Conservation (phyloP, 441 rosid genomes). For the Geranium incanum region DNA sequence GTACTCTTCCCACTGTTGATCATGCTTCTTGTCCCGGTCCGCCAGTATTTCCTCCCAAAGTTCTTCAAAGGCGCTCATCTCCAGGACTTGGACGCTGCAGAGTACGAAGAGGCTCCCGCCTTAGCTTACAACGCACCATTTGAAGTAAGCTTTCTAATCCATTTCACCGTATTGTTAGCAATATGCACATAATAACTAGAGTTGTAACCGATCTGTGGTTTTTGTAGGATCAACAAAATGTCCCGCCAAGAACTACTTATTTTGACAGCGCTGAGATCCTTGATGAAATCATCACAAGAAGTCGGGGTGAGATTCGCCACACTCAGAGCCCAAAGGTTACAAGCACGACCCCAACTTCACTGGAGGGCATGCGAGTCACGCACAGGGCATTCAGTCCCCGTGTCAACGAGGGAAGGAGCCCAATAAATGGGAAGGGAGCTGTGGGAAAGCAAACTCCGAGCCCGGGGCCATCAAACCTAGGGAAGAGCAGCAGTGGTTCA, state of each 20-base stretch:
- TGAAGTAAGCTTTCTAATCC: constrained; percentile 37
- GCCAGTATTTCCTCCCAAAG: constrained; percentile 59
- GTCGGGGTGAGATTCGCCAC: constrained; percentile 64
- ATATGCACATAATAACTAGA: neutral
- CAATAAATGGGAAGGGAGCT: constrained; percentile 21
- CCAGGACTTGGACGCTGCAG: constrained; percentile 74
- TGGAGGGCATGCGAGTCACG: constrained; percentile 26
- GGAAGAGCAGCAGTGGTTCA: constrained; percentile 29
- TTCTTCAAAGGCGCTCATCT: constrained; percentile 67
- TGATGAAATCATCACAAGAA: constrained; percentile 59
- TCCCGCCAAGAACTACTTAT: constrained; percentile 1
- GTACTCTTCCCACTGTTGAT: constrained; percentile 65
- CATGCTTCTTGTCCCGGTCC: constrained; percentile 69
- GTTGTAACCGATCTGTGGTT: neutral
- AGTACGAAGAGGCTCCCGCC: constrained; percentile 69
- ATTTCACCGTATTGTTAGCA: neutral
- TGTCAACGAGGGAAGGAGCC: constrained; percentile 31
- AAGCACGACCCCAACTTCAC: constrained; percentile 41
- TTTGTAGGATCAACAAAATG: neutral
- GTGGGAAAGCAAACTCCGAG: constrained; percentile 37
- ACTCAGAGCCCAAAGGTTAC: constrained; percentile 49
- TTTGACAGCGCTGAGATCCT: constrained; percentile 51
- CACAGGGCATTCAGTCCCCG: constrained; percentile 41
- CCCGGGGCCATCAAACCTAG: constrained; percentile 45
- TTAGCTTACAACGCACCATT: constrained; percentile 45